Base-by-base conservation (phyloP, 176 grass and related monocot species). In the Tillandsia fasciculata region DNA sequence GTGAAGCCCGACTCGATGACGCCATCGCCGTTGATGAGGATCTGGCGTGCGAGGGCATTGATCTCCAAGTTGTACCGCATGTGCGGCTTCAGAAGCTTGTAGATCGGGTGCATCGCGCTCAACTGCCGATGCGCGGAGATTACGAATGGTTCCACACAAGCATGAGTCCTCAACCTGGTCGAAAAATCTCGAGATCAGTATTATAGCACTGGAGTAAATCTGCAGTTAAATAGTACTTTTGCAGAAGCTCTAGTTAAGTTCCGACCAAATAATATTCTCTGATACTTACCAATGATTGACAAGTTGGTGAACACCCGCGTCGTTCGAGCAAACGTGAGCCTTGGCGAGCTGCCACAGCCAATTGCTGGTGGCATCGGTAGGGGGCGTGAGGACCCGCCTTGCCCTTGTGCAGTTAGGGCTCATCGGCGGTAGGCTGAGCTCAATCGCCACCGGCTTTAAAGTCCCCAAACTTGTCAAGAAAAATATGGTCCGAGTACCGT, bases 331-430 rank as follows among this genome's bases (percentile, higher is more conserved):
- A 23, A 94, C 95, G 57, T 99, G 95, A 0, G 95, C 95, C 84
- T 99, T 99, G 67, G 90, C 90, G 29, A 99, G 82, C 71, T 99
- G 90, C 95, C 95, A 99, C 10, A 99, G 76, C 95, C 95, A 99
- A 79, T 74, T 90, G 6, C 47, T 72, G 72, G 95, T 99, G 11
- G 90, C 95, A 56, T 99, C 95, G 11, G 84, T 65, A 0, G 95
- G 95, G 10, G 95, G 90, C 66, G 90, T 99, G 79, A 94, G 77
- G 47, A 90, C 95, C 6, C 84, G 77, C 84, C 90, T 90, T 11
- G 90, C 95, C 17, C 90, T 84, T 53, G 65, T 51, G 77, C 84
- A 92, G n/a, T 67, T 78, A 1, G 79, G 68, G 27, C 72, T 83
- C 76, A 77, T 79, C 0, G 82, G 80, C 68, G 95, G 95, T 51